A percentile compares a stretch with the other conserved stretches of the same genome.
phyloP scores from a whole-genome alignment of 1,284 basidiomycete genomes.

The Cutaneotrichosporon spelunceum region DNA sequence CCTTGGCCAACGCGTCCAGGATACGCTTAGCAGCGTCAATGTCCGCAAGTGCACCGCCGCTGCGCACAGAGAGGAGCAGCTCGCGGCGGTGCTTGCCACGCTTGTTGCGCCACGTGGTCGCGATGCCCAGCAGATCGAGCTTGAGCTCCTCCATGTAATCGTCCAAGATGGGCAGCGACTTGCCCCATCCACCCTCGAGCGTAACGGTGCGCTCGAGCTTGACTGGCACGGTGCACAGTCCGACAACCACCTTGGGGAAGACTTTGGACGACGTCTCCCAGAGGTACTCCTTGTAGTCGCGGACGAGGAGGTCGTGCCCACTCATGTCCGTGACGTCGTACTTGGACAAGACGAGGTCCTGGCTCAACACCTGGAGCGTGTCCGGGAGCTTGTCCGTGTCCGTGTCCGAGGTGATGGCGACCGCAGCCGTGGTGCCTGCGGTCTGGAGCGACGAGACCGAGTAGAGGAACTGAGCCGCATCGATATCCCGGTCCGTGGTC shows the following conservation, averaged over 20 bases:
- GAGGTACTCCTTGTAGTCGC: slow-evolving; percentile 89
- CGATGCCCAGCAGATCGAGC: slow-evolving; percentile 67
- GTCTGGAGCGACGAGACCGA: slow-evolving; percentile 37
- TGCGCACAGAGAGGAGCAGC: slow-evolving; percentile 61
- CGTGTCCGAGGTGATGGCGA: slow-evolving; percentile 10
- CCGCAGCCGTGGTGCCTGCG: background rate
- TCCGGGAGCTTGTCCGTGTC: slow-evolving; percentile 20
- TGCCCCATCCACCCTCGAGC: slow-evolving; percentile 50
- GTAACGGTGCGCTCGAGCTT: slow-evolving; percentile 59
- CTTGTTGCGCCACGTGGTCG: slow-evolving; percentile 63
- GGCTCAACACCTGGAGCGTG: slow-evolving; percentile 53
- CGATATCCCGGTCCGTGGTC: slow-evolving; percentile 62
- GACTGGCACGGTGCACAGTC: slow-evolving; percentile 75
- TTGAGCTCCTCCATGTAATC: slow-evolving; percentile 65
- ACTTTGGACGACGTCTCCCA: slow-evolving; percentile 50
- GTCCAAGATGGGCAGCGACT: slow-evolving; percentile 57
- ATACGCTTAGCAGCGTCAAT: slow-evolving; percentile 29
- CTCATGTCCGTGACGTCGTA: slow-evolving; percentile 64
- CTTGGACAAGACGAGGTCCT: slow-evolving; percentile 63
- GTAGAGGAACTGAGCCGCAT: slow-evolving; percentile 61
- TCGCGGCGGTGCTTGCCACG: slow-evolving; percentile 65
- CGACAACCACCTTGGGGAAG: slow-evolving; percentile 54
- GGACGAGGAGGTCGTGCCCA: slow-evolving; percentile 71
- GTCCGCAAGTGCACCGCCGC: slow-evolving; percentile 31
- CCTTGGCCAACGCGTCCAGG: slow-evolving; percentile 44